phyloP scores from a whole-genome alignment of 108 stramenopile genomes.

The Asterionellopsis glacialis region DNA sequence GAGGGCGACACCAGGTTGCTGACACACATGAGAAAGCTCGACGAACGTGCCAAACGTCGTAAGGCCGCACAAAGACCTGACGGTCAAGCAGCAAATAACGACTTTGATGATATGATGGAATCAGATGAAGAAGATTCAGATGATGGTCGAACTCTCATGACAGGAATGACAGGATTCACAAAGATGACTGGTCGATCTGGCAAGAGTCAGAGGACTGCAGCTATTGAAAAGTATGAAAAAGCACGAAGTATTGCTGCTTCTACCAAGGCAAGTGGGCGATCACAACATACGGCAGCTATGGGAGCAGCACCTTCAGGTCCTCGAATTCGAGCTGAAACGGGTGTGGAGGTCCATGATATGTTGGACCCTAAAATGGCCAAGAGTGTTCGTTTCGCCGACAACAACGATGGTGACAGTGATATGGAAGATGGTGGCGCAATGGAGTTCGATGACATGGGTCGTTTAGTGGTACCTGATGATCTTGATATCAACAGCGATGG shows the following conservation, averaged over 20 bases:
- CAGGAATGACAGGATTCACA: conserved; percentile 64
- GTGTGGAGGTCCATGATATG: conserved; percentile 81
- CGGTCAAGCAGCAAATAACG: conserved; percentile 15
- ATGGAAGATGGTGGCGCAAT: conserved; percentile 58
- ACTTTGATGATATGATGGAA: conserved; percentile 76
- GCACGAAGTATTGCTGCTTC: conserved; percentile 3
- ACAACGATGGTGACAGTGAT: conserved; percentile 48
- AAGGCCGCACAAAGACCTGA: conserved; percentile 42
- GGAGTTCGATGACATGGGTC: conserved; percentile 73
- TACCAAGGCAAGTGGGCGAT: conserved; percentile 25
- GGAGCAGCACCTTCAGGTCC: conserved; percentile 16
- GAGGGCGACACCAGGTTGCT: conserved; percentile 77
- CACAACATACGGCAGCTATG: neutral
- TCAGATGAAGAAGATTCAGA: conserved; percentile 88
- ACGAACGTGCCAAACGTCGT: conserved; percentile 54
- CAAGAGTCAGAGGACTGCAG: conserved; percentile 18
- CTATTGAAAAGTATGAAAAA: conserved; percentile 1
- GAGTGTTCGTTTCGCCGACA: conserved; percentile 49
- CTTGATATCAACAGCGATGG: conserved; percentile 24
- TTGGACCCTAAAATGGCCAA: conserved; percentile 70
- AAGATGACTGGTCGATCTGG: conserved; percentile 44
- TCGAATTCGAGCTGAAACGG: conserved; percentile 55
- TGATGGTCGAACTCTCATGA: conserved; percentile 71
- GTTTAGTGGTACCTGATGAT: conserved; percentile 64
- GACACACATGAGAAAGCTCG: conserved; percentile 83